Base-by-base conservation (phyloP, 805 yeast species). In the Candida xiaguanensis region DNA sequence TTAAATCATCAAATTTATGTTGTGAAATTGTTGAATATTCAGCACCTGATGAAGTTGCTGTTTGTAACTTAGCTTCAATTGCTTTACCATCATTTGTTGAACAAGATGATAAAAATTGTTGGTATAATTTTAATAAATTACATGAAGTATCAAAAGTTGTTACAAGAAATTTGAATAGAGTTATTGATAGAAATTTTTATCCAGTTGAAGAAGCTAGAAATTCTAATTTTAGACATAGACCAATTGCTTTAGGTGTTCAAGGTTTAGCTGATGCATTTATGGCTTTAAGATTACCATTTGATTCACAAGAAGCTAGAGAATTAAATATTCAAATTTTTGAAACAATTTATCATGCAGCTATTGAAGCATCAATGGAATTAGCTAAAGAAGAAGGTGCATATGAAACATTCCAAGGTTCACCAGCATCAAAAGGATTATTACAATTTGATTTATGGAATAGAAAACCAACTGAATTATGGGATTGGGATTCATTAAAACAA, bases 1-100 rank as follows among this genome's bases (percentile, higher is more conserved):
- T 77, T 56, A 77, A 77, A 55, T 75, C 81, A 5, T 77, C 82
- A 28, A 77, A 77, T 58, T 72, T 77, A 59, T 77, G 82, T 57
- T 75, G 81, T 57, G 82, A 77, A 60, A 74, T 77, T 56, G 82
- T 77, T 45, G 82, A 77, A 59, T 76, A 75, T 55, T 76, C 81
- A 9, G 56, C 72, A 24, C 75, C 77, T 18, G 78, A 74, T 9
- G 82, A 77, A 57, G 76, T 73, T 46, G 79, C 81, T 33, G 82
- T 77, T 31, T 77, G 82, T 61, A 77, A 77, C 60, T 68, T 77
- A 58, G 82, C 80, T 14, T 76, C 81, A 9, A 64, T 77, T 52
- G 78, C 80, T 9, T 65, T 77, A 49, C 81, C 82, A 19, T 69
- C 78, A 4, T 77, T 74, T 54, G 75, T 75, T 39, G 74, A 74